These are phyloP conservation scores for Zymoseptoria crescenta DNA, from an alignment of 2,329 filamentous ascomycete genomes.

Conservation along the genomic window DNA sequence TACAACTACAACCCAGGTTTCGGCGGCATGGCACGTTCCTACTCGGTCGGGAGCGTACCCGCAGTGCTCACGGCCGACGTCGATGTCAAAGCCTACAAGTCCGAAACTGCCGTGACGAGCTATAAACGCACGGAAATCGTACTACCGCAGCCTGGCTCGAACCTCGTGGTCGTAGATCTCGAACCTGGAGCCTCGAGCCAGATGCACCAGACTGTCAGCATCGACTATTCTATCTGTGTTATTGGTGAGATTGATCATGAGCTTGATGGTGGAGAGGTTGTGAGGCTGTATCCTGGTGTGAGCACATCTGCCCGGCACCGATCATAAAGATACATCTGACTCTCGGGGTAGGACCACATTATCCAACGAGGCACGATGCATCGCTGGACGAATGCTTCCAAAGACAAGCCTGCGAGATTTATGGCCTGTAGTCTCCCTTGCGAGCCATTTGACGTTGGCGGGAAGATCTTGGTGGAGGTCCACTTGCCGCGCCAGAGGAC, in stretches of 20 bases:
- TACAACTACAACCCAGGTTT: slow-evolving; percentile 4
- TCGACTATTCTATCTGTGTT: slow-evolving; percentile 17
- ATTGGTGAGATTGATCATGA: slow-evolving; percentile 19
- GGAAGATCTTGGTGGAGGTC: slow-evolving; percentile 11
- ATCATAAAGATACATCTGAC: not conserved
- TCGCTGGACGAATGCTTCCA: slow-evolving; percentile 16
- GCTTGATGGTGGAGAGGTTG: slow-evolving; percentile 17
- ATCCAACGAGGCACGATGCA: slow-evolving; percentile 18
- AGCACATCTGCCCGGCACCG: not conserved
- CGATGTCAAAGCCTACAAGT: slow-evolving; percentile 16
- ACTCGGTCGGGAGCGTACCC: slow-evolving; percentile 13
- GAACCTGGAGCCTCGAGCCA: slow-evolving; percentile 13
- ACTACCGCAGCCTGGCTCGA: slow-evolving; percentile 10
- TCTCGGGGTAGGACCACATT: slow-evolving; percentile 15
- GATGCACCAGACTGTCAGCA: slow-evolving; percentile 19
- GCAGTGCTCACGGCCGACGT: slow-evolving; percentile 12
- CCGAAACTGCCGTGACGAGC: slow-evolving; percentile 11
- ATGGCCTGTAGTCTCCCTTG: slow-evolving; percentile 15
- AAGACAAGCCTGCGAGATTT: slow-evolving; percentile 15
- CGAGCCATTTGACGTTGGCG: slow-evolving; percentile 15
- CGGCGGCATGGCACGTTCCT: slow-evolving; percentile 14
- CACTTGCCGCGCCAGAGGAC: not conserved
- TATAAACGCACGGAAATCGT: slow-evolving; percentile 11
- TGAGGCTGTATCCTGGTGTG: slow-evolving; percentile 16
- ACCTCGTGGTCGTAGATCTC: slow-evolving; percentile 16